Evolutionary conservation across 1,139 yeast species (phyloP), one percentile per base, ranked within the genome.

Genomic region (Nakaseomyces delphensis): DNA sequence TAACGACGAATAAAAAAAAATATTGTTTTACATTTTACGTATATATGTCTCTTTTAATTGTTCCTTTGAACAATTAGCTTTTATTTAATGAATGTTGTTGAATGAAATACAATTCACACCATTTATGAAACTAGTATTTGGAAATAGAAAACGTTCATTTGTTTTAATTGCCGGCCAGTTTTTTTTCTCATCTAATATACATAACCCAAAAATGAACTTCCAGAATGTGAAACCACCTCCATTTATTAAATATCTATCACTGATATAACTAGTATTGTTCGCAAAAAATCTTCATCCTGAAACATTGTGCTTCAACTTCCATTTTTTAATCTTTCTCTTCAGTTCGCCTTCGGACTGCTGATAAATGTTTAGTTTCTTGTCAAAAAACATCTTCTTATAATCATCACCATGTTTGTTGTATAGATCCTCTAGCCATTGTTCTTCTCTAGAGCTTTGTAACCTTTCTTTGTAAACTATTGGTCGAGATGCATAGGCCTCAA

Each of bases 311-410:
- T 63, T 58, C 59, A 73, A 73, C 58, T 77, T 79, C 89, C 89
- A 83, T 59, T 77, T 79, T 33, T 55, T 55, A 37, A 85, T 68
- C 56, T 87, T 75, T 59, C 76, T 76, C 62, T 73, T 80, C 56
- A 89, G 67, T 55, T 86, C 94, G 23, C 95, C 94, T n/a, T 79
- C 80, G 49, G 85, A 73, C 59, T 84, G 89, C 65, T 87, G 96
- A 64, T 74, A 76, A 2, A 83, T 73, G 60, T 91, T 91, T 49
- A 89, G 70, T 62, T 83, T 83, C 66, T 74, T 77, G 61, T 91
- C 98, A 83, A 95, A 83, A 60, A 79, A 82, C 97, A 93, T 91
- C 55, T 79, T 83, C 41, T 76, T 81, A 60, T 79, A 87, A 61
- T 91, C 82, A 49, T 87, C 94, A 15, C 96, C 96, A 59, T 91